phyloP scores from a whole-genome alignment of 495 filamentous ascomycete genomes.

The Aspergillus incahuasiensis region DNA sequence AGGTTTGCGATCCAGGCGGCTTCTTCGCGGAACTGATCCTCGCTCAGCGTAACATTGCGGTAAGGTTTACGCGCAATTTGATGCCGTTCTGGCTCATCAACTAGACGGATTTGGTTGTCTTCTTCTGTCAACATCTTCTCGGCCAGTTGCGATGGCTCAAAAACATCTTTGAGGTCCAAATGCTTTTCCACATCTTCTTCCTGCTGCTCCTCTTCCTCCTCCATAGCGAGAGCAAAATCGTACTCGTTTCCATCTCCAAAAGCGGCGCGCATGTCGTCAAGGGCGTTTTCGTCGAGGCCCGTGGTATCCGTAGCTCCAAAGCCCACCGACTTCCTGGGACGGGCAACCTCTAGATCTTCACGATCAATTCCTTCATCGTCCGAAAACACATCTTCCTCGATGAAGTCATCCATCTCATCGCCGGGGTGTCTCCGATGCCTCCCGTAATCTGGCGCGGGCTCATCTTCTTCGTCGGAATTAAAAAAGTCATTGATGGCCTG shows the following conservation, averaged over 20 bases:
- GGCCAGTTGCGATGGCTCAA: constrained; percentile 88
- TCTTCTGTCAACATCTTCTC: constrained; percentile 94
- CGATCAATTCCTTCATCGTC: constrained; percentile 78
- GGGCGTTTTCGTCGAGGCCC: constrained; percentile 81
- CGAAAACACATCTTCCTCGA: constrained; percentile 89
- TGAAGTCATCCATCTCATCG: constrained; percentile 95
- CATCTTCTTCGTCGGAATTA: constrained; percentile 85
- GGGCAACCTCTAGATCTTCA: constrained; percentile 83
- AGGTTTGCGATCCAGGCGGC: constrained; percentile 84
- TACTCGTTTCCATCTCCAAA: constrained; percentile 96
- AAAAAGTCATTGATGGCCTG: constrained; percentile 86
- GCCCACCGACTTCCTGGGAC: constrained; percentile 57
- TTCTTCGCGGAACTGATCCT: constrained; percentile 84
- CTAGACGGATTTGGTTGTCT: constrained; percentile 80
- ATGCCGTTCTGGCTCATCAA: constrained; percentile 89
- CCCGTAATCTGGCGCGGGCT: constrained; percentile 51
- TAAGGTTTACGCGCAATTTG: constrained; percentile 88
- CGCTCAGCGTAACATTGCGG: constrained; percentile 64
- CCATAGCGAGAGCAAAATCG: constrained; percentile 82
- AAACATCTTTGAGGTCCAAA: constrained; percentile 94
- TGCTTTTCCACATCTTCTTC: constrained; percentile 67
- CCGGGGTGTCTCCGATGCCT: constrained; percentile 49
- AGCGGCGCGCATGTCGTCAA: constrained; percentile 91
- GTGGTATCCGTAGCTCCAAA: constrained; percentile 62
- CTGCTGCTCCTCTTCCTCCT: constrained; percentile 63